Evolutionary conservation across 345 rosid genomes (phyloP).

Genomic region (Cardiospermum halicacabum): DNA sequence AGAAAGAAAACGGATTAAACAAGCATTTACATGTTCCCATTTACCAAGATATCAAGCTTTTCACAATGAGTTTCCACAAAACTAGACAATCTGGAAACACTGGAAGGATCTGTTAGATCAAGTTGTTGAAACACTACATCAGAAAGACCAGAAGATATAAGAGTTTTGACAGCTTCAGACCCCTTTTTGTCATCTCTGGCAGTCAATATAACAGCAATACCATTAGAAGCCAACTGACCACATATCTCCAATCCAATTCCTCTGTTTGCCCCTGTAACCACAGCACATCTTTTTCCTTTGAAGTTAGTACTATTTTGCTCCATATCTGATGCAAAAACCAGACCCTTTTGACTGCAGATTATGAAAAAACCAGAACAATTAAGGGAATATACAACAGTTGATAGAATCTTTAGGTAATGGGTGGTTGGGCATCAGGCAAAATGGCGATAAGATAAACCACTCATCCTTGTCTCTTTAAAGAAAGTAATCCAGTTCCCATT

Average conservation of each 20-base stretch:
- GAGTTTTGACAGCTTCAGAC: background rate
- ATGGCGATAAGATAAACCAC: too few species aligned
- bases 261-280: constrained; percentile 10
- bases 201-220: constrained; percentile 2
- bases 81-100: background rate
- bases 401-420: too few species aligned
- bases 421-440: too few species aligned
- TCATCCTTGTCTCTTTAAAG: too few species aligned
- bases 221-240: constrained; percentile 6
- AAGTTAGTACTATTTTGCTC: background rate
- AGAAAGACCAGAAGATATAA: background rate
- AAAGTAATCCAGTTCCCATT: too few species aligned
- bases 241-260: constrained; percentile 18
- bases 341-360: background rate
- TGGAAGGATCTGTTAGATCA: background rate
- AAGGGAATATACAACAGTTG: too few species aligned
- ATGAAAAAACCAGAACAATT: too few species aligned
- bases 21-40: background rate
- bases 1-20: background rate
- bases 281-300: background rate
- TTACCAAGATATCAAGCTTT: constrained; percentile 5
- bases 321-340: background rate
- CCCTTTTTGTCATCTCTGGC: constrained; percentile 12
- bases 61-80: constrained; percentile 1
- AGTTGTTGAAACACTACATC: constrained; percentile 2